These are phyloP conservation scores for Psilocybe tampanensis DNA, from an alignment of 768 basidiomycete species.

Conservation along the genomic window DNA sequence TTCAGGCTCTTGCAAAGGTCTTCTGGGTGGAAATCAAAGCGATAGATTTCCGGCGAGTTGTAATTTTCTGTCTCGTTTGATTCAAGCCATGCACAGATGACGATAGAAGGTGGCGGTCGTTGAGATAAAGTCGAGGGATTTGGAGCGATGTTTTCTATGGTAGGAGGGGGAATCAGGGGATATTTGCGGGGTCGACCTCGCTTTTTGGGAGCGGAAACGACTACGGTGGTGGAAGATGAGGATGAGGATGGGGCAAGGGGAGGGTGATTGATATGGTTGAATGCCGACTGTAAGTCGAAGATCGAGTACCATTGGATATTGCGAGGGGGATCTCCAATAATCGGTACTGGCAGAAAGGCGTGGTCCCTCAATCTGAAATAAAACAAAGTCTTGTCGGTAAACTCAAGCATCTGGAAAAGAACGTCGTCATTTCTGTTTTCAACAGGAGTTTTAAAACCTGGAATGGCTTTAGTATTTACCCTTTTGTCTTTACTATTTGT, in stretches of 20 bases:
- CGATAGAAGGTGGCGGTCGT: conserved; percentile 17
- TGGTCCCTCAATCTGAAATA: conserved; percentile 24
- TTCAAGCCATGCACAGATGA: conserved; percentile 25
- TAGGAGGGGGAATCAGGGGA: no score
- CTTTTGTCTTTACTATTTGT: conserved; percentile 4
- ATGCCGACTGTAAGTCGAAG: not conserved
- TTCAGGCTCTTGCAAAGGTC: conserved; percentile 23
- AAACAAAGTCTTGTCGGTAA: conserved; percentile 13
- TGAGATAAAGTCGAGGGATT: no score
- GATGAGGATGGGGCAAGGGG: not conserved
- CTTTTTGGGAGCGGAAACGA: not conserved
- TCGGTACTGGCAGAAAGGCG: conserved; percentile 18
- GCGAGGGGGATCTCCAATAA: conserved; percentile 21
- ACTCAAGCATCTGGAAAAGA: conserved; percentile 4
- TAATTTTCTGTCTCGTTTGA: not conserved
- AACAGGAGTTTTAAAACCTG: not conserved
- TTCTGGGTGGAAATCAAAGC: conserved; percentile 21
- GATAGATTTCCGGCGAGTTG: conserved; percentile 24
- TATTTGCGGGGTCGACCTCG: not conserved
- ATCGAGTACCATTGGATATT: conserved; percentile 21
- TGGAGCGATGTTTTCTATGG: no score
- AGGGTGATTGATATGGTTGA: not conserved
- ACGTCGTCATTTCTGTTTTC: not conserved
- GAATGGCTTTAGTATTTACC: not conserved
- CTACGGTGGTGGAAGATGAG: not conserved